These are phyloP conservation scores for Lentinula boryana DNA, from an alignment of 768 basidiomycete species.

Conservation along the genomic window DNA sequence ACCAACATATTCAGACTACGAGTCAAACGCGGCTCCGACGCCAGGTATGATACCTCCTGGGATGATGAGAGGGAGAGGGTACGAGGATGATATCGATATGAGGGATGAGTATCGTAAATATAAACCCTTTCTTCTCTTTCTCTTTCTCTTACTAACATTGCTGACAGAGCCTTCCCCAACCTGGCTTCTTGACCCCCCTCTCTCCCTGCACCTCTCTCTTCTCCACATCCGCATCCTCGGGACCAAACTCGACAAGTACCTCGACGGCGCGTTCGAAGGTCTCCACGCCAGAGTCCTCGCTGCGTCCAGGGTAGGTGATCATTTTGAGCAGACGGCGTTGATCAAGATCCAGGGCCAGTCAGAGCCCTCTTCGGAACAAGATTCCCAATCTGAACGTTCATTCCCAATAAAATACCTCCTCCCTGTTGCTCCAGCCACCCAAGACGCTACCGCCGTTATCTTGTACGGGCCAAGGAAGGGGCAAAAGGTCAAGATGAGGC, in stretches of 20 bases:
- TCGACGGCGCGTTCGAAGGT: conserved; percentile 30
- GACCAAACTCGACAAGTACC: conserved; percentile 26
- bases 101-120: conserved; percentile 20
- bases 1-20: conserved; percentile 8
- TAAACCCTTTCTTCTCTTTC: not conserved
- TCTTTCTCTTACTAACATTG: conserved; percentile 5
- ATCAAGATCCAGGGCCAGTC: conserved; percentile 20
- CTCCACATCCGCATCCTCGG: conserved; percentile 33
- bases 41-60: conserved; percentile 18
- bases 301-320: conserved; percentile 21
- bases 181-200: conserved; percentile 34
- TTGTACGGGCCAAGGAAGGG: conserved; percentile 39
- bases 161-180: conserved; percentile 26
- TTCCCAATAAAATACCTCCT: conserved; percentile 35
- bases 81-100: conserved; percentile 9
- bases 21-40: conserved; percentile 24
- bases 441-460: conserved; percentile 44
- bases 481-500: conserved; percentile 32
- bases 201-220: conserved; percentile 24
- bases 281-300: conserved; percentile 23
- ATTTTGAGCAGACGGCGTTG: conserved; percentile 31
- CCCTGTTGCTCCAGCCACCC: conserved; percentile 30
- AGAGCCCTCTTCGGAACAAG: not conserved
- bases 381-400: conserved; percentile 16
- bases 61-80: not conserved